Conservation (phyloP, 768 basidiomycete species). For the Russula foetens region DNA sequence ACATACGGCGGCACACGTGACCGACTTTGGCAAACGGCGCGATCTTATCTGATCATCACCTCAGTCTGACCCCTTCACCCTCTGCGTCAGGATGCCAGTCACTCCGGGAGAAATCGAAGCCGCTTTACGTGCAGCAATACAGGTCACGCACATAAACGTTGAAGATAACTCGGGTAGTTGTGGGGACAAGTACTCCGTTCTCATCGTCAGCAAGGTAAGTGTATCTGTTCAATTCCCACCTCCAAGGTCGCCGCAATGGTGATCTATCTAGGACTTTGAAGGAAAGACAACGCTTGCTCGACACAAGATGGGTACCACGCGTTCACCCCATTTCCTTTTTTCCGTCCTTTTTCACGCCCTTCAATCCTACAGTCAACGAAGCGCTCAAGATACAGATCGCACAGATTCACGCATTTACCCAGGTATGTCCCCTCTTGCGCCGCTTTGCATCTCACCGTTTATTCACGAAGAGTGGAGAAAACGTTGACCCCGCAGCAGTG, state of each 20-base stretch:
- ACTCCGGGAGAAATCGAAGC: conserved; percentile 46
- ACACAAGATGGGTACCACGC: conserved; percentile 53
- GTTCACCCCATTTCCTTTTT: neutral
- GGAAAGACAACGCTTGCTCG: conserved; percentile 73
- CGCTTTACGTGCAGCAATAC: conserved; percentile 54
- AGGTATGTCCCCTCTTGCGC: conserved; percentile 39
- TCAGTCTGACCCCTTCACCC: neutral
- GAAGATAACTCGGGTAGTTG: conserved; percentile 75
- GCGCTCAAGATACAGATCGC: conserved; percentile 65
- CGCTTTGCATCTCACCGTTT: neutral
- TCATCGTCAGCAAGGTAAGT: conserved; percentile 67
- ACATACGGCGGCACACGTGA: neutral
- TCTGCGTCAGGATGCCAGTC: conserved; percentile 46
- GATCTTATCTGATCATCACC: conserved; percentile 16
- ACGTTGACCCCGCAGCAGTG: conserved; percentile 66
- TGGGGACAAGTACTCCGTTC: conserved; percentile 66
- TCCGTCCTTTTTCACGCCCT: neutral
- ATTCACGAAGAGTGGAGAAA: conserved; percentile 39
- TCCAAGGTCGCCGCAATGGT: neutral
- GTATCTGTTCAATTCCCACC: neutral
- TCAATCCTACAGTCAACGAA: conserved; percentile 53
- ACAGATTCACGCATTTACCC: conserved; percentile 83
- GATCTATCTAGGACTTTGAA: conserved; percentile 51
- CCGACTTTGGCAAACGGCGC: neutral
- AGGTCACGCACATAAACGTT: conserved; percentile 62